Conservation (phyloP, 2,329 filamentous ascomycete species). For the Zymoseptoria ardabiliae region DNA sequence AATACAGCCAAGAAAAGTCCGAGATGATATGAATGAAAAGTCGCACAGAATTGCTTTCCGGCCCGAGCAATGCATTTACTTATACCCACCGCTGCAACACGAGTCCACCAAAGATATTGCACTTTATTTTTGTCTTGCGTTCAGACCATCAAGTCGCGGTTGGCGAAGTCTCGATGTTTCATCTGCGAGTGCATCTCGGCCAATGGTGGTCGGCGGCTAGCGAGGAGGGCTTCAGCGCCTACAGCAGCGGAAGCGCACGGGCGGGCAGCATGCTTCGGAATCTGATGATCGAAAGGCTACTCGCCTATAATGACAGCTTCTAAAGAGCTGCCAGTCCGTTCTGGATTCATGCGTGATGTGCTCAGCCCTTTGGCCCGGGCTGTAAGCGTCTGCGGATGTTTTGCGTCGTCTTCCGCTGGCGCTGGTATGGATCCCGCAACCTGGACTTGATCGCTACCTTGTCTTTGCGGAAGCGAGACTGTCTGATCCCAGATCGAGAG, state of each 20-base stretch:
- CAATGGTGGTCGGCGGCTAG: conserved; percentile 20
- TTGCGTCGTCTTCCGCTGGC: conserved; percentile 6
- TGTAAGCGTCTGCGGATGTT: conserved; percentile 18
- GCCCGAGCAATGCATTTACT: not conserved
- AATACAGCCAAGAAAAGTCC: conserved; percentile 13
- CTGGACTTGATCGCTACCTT: not conserved
- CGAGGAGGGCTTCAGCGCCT: conserved; percentile 16
- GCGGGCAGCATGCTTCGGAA: conserved; percentile 2
- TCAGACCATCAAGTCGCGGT: not conserved
- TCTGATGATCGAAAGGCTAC: not conserved
- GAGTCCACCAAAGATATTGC: conserved; percentile 6
- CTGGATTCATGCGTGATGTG: not conserved
- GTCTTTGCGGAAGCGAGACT: not conserved
- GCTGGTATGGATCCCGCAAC: not conserved
- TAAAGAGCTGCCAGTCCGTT: not conserved
- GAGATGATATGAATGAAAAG: conserved; percentile 1
- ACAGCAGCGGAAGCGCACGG: conserved; percentile 12
- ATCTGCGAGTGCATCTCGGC: conserved; percentile 2
- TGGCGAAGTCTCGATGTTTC: not conserved
- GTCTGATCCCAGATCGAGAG: not conserved
- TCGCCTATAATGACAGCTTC: not conserved
- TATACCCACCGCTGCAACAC: not conserved
- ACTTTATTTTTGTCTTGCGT: conserved; percentile 11
- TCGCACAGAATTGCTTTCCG: not conserved
- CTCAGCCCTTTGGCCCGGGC: conserved; percentile 1